phyloP scores from a whole-genome alignment of 768 basidiomycete genomes.

The Chalciporus pseudorubinellus region DNA sequence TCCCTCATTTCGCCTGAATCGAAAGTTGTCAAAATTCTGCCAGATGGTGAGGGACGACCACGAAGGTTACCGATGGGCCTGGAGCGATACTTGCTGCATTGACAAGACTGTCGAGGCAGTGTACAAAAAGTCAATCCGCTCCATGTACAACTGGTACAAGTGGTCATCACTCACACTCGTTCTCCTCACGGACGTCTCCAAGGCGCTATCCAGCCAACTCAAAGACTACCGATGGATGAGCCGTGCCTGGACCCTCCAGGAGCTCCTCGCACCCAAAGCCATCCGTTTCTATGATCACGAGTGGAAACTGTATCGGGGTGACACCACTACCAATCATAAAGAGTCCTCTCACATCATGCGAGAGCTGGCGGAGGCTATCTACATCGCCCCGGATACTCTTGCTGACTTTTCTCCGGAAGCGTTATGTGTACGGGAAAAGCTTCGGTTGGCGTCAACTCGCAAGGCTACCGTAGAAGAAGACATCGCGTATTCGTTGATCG shows the following conservation, averaged over 20 bases:
- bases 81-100: constrained; percentile 15
- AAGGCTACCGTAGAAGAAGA: constrained; percentile 6
- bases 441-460: constrained; percentile 14
- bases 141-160: constrained; percentile 17
- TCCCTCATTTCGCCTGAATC: not conserved
- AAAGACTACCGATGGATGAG: constrained; percentile 14
- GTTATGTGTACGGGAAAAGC: constrained; percentile 7
- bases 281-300: constrained; percentile 10
- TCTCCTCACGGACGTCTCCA: constrained; percentile 5
- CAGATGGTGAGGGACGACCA: constrained; percentile 2
- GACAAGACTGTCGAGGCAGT: not conserved
- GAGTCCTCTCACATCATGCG: not conserved
- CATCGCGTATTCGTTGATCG: constrained; percentile 15
- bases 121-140: constrained; percentile 6
- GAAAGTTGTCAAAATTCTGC: constrained; percentile 11
- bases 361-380: not conserved
- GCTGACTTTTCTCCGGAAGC: not conserved
- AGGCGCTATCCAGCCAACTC: not conserved
- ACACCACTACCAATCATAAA: constrained; percentile 6
- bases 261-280: constrained; percentile 10
- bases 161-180: constrained; percentile 12
- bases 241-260: constrained; percentile 16
- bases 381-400: not conserved
- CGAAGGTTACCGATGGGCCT: constrained; percentile 3
- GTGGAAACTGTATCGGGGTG: constrained; percentile 4